These are phyloP conservation scores for Xylaria sp. DNA, from an alignment of 2,329 filamentous ascomycete genomes.

Conservation along the genomic window DNA sequence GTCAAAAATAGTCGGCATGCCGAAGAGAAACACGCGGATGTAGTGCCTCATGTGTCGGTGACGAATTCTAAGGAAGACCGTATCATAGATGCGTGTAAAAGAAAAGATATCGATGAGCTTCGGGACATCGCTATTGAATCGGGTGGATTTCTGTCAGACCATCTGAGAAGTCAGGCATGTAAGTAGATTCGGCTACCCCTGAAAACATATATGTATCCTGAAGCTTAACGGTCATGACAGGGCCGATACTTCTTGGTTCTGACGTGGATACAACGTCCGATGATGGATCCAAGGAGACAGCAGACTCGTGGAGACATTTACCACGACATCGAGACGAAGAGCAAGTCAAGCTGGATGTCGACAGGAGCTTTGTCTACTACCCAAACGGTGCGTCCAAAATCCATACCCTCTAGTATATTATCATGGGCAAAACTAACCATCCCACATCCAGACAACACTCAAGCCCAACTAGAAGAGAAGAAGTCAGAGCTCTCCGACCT, in stretches of 20 bases:
- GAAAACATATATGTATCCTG: constrained; percentile 8
- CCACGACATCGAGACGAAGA: constrained; percentile 86
- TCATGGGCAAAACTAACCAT: not conserved
- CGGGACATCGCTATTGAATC: constrained; percentile 67
- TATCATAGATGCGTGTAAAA: constrained; percentile 69
- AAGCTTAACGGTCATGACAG: constrained; percentile 45
- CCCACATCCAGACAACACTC: constrained; percentile 67
- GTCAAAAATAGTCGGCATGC: constrained; percentile 29
- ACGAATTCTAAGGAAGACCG: constrained; percentile 52
- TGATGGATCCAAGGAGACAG: constrained; percentile 35
- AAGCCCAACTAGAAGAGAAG: constrained; percentile 73
- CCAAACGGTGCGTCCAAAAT: constrained; percentile 70
- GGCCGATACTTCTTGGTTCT: constrained; percentile 60
- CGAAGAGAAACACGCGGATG: constrained; percentile 33
- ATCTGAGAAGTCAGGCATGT: constrained; percentile 80
- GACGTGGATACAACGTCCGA: constrained; percentile 36
- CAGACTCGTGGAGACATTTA: constrained; percentile 67
- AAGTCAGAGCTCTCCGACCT: constrained; percentile 82
- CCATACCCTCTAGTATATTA: constrained; percentile 39
- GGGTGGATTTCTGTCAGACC: constrained; percentile 75
- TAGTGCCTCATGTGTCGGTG: constrained; percentile 27
- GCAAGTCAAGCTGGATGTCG: constrained; percentile 91
- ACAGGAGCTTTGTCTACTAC: constrained; percentile 98
- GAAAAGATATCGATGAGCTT: constrained; percentile 65
- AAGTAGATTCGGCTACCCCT: constrained; percentile 54